Conservation (phyloP, 2,329 filamentous ascomycete species). For the Claviceps pusilla region DNA sequence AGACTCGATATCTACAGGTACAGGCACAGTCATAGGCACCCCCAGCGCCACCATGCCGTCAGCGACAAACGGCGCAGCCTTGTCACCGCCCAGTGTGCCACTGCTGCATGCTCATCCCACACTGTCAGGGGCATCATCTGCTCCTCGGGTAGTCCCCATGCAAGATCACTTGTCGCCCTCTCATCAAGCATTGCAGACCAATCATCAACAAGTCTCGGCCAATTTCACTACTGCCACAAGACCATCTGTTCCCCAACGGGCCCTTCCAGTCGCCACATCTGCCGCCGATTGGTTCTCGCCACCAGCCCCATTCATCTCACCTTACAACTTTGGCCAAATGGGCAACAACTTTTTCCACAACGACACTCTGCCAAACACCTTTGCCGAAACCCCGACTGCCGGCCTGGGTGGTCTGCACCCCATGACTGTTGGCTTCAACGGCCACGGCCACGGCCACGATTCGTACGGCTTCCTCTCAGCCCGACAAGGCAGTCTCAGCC, state of each 20-base stretch:
- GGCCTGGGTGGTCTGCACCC: constrained; percentile 17
- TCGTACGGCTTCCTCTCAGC: constrained; percentile 25
- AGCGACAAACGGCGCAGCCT: constrained; percentile 15
- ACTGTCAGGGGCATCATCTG: constrained; percentile 16
- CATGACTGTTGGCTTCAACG: constrained; percentile 12
- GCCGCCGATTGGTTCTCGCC: constrained; percentile 39
- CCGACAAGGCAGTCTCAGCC: constrained; percentile 55
- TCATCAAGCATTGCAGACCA: constrained; percentile 11
- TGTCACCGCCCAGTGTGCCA: constrained; percentile 25
- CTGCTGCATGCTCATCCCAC: constrained; percentile 13
- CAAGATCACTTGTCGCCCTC: constrained; percentile 20
- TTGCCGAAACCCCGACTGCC: constrained; percentile 15
- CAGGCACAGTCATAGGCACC: neutral
- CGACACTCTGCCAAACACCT: constrained; percentile 17
- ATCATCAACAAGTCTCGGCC: constrained; percentile 2
- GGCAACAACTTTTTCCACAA: constrained; percentile 27
- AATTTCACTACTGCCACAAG: constrained; percentile 15
- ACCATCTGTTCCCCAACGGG: constrained; percentile 29
- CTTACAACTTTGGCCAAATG: constrained; percentile 32
- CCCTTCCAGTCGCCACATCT: constrained; percentile 25
- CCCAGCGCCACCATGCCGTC: constrained; percentile 12
- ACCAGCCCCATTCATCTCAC: constrained; percentile 36
- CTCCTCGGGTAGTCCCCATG: constrained; percentile 9
- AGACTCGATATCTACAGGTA: constrained; percentile 22
- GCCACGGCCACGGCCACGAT: constrained; percentile 2